A percentile compares a stretch with the other conserved stretches of the same genome.
phyloP scores from a whole-genome alignment of 345 rosid genomes.

The Orychophragmus violaceus region DNA sequence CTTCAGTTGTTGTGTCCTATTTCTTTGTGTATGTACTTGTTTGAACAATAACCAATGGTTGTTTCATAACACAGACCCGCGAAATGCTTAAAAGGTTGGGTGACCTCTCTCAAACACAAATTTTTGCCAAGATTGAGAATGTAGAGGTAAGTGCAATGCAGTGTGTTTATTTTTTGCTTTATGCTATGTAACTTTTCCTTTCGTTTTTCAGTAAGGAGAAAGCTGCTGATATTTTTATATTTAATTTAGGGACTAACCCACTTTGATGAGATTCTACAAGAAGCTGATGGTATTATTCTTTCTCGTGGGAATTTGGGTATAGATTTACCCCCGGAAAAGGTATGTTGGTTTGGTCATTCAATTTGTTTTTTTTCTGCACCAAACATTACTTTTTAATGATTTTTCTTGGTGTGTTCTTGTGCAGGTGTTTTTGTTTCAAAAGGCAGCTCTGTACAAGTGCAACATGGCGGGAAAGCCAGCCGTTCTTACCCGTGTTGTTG shows the following conservation, averaged over 20 bases:
- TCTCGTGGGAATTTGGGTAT: conserved; percentile 98
- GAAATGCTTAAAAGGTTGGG: conserved; percentile 74
- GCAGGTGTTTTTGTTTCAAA: conserved; percentile 92
- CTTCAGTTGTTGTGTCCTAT: not conserved
- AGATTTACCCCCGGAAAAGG: conserved; percentile 99
- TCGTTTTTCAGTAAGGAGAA: not conserved
- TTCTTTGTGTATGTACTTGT: not conserved
- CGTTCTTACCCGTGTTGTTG: conserved; percentile 85
- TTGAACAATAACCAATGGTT: conserved; percentile 3
- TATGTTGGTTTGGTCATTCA: conserved; percentile 25
- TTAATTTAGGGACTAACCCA: conserved; percentile 70
- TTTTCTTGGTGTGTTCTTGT: conserved; percentile 1
- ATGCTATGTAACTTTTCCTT: not conserved
- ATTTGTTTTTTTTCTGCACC: not conserved
- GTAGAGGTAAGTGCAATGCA: conserved; percentile 52
- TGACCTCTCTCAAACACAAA: conserved; percentile 84
- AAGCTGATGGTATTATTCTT: conserved; percentile 97
- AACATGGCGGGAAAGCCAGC: conserved; percentile 98
- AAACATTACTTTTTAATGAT: not conserved
- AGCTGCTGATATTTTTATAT: not conserved
- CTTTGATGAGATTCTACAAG: conserved; percentile 97
- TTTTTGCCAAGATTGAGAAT: conserved; percentile 93
- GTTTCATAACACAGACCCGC: conserved; percentile 54
- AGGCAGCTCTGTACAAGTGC: conserved; percentile 83
- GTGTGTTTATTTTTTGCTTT: not conserved